These are phyloP conservation scores for Sphagnum magellanicum DNA, from an alignment of 228 moss, liverwort and hornwort genomes.

Conservation along the genomic window DNA sequence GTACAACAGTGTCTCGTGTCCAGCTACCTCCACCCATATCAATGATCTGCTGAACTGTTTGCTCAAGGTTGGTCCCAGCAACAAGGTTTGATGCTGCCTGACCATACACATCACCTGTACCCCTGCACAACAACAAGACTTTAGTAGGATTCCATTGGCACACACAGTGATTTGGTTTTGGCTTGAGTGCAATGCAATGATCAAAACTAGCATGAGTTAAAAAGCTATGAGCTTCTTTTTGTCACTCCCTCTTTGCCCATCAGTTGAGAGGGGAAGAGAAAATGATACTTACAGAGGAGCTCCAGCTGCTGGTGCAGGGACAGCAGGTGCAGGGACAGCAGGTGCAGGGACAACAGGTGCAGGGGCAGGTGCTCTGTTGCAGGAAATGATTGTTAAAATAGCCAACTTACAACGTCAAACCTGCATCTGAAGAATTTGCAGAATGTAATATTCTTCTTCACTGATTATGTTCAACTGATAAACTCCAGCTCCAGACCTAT, in stretches of 20 bases:
- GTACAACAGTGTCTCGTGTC: slow-evolving; percentile 61
- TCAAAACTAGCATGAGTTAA: neutral
- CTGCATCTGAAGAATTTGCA: neutral
- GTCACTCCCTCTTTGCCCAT: neutral
- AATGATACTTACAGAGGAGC: slow-evolving; percentile 34
- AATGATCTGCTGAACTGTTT: slow-evolving; percentile 53
- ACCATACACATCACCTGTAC: neutral
- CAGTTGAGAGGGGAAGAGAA: neutral
- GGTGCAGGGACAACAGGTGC: neutral
- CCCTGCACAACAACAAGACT: neutral
- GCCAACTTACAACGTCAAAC: neutral
- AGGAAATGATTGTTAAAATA: neutral
- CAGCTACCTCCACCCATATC: slow-evolving; percentile 76
- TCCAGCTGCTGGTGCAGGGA: slow-evolving; percentile 24
- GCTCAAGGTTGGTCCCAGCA: slow-evolving; percentile 52
- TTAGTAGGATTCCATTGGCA: neutral
- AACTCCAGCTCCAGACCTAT: neutral
- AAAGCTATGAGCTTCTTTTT: neutral
- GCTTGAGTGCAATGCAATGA: neutral
- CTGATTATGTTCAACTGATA: neutral
- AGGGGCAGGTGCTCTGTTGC: slow-evolving; percentile 10
- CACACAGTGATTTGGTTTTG: too few relatives aligned
- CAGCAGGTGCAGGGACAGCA: neutral
- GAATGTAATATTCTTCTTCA: too few relatives aligned
- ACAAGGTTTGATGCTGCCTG: slow-evolving; percentile 54